phyloP scores from a whole-genome alignment of 371 early-diverging fungal species.

The Mucor irregularis region DNA sequence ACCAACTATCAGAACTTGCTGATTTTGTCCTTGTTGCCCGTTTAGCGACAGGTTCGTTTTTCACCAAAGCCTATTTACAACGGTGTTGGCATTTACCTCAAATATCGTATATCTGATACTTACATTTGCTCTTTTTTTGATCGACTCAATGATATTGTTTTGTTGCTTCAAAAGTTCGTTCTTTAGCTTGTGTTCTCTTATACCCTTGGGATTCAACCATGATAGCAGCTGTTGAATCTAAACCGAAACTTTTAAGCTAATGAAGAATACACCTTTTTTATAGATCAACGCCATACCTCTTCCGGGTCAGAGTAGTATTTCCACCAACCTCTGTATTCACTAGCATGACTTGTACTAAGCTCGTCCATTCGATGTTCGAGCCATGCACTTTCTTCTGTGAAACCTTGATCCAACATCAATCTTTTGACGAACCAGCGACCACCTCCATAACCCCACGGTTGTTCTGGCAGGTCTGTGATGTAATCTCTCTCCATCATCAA shows the following conservation, averaged over 20 bases:
- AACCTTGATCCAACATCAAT: constrained; percentile 46
- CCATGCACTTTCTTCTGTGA: constrained; percentile 45
- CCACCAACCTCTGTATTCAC: constrained; percentile 41
- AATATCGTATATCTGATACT: too few species aligned
- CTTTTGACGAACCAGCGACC: constrained; percentile 39
- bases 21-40: constrained; percentile 1
- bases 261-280: neutral
- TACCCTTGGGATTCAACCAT: constrained; percentile 53
- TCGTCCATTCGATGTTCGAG: constrained; percentile 31
- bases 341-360: constrained; percentile 6
- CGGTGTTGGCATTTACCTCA: neutral
- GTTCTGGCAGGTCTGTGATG: constrained; percentile 22
- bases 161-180: constrained; percentile 40
- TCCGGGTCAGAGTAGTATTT: constrained; percentile 50
- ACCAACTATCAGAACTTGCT: neutral
- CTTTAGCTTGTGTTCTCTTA: constrained; percentile 40
- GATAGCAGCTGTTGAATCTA: constrained; percentile 45
- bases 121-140: constrained; percentile 42
- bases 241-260: too few species aligned
- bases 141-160: constrained; percentile 37
- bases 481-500: constrained; percentile 45
- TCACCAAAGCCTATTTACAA: neutral
- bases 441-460: constrained; percentile 45
- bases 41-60: neutral
- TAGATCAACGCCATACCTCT: constrained; percentile 32